Base-by-base conservation (phyloP, 257 asterid species). In the Salvia splendens region DNA sequence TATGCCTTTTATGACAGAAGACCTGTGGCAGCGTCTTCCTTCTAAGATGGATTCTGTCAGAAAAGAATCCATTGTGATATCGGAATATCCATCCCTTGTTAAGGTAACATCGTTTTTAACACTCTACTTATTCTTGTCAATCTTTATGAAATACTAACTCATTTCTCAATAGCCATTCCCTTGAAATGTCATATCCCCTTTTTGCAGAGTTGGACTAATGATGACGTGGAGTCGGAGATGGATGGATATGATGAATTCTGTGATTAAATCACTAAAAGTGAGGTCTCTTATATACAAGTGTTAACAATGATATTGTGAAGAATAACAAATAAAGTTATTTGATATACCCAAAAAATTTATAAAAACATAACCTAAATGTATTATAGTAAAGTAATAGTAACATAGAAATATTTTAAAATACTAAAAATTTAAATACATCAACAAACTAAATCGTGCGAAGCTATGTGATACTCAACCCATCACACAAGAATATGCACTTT, bases 11-110 rank as follows among this genome's bases (percentile, higher is more conserved):
- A 92, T 93, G 65, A 93, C 99, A 0, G 97, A 93, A 79, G 98
- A 92, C 75, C 72, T 93, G 65, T 93, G 99, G 99, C 99, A 93
- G 84, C 95, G 99, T 9, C 92, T 93, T 55, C 97, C 99, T 71
- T 71, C 87, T 45, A 81, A 76, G 50, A 75, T 74, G 53, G 83
- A 85, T 80, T 77, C 73, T 71, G 60, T 66, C 67, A 85, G 85
- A 81, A 88, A 90, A 73, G 95, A 84, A 72, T 90, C 99, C 17
- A 86, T 93, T 61, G 82, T 93, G 85, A 78, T 86, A 67, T 81
- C 92, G 36, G 96, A 90, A 55, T 93, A 90, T 78, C 97, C 97
- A 12, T 79, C 97, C 54, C 30, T 61, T 51, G 80, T 82, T 12
- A 81, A 83, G 96, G 99, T 93, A 78, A 77, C 51, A 52, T 81